Evolutionary conservation across 2,329 filamentous ascomycete species (phyloP), one percentile per base, ranked within the genome.

Genomic region (Neospermospora avenae): DNA sequence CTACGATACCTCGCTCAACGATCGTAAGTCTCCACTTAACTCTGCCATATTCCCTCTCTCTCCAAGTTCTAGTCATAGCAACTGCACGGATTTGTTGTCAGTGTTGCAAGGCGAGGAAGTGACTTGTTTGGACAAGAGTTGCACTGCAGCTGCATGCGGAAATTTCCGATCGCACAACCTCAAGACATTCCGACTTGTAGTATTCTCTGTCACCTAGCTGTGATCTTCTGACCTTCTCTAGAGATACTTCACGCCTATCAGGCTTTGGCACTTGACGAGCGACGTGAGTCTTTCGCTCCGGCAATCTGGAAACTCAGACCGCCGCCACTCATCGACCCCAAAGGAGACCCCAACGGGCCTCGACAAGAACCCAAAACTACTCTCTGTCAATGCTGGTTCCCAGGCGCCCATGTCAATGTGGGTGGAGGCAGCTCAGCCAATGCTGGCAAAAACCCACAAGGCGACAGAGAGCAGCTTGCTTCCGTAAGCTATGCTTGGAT

Each of bases 181-280:
- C 39, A 42, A 42, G n/a, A 42, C n/a, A 3, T 42, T 22, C n/a
- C 39, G 39, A 11, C 8, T 18, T 20, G 3, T 3, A 20, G n/a
- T 11, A 11, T 24, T 5, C 4, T 34, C 18, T 2, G 1, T 41
- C 20, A 31, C 20, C 41, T 22, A 34, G 7, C 18, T 16, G 4
- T 14, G 31, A 8, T 8, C 48, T 52, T n/a, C 25, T 46, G 18
- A 46, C 39, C 60, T 66, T 58, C 2, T 14, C 6, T 37, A 63
- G 72, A 74, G 59, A 73, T 80, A 16, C 70, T 77, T 57, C 69
- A 79, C 61, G 79, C 79, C 0, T 80, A 80, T 63, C 79, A 81
- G 60, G 78, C 78, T 3, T 71, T 81, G 3, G 77, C 78, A 2
- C 72, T 81, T 13, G 78, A 81, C 65, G 79, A 81, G 63, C 74